These are phyloP conservation scores for Glonium stellatum DNA, from an alignment of 495 filamentous ascomycete species.

Conservation along the genomic window DNA sequence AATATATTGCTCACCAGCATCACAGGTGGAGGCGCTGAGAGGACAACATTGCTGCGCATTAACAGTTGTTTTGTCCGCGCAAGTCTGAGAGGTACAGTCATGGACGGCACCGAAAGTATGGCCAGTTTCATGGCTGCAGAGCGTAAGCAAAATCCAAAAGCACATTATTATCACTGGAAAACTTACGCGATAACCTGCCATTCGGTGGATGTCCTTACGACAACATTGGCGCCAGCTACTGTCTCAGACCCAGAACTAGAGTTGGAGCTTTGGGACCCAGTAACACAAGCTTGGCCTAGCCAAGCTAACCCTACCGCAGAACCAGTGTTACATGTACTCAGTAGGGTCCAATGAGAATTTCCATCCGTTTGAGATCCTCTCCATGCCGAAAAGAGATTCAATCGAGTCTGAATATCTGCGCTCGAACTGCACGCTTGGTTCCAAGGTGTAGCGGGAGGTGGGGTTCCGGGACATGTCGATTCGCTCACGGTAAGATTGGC, in stretches of 20 bases:
- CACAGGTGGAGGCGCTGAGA: slow-evolving; percentile 57
- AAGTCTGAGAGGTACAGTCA: slow-evolving; percentile 71
- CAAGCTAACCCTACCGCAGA: slow-evolving; percentile 89
- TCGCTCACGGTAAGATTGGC: slow-evolving; percentile 74
- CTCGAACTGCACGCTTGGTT: slow-evolving; percentile 63
- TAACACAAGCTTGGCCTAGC: slow-evolving; percentile 80
- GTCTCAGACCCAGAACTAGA: slow-evolving; percentile 50
- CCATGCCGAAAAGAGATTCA: slow-evolving; percentile 88
- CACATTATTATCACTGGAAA: not conserved
- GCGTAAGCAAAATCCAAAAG: not conserved
- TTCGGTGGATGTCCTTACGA: slow-evolving; percentile 72
- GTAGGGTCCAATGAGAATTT: slow-evolving; percentile 89
- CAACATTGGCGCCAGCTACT: slow-evolving; percentile 81
- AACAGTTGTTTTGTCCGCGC: slow-evolving; percentile 52
- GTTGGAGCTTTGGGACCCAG: slow-evolving; percentile 37
- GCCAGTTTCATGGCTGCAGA: slow-evolving; percentile 66
- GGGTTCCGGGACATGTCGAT: slow-evolving; percentile 56
- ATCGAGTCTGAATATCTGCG: slow-evolving; percentile 64
- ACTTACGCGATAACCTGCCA: slow-evolving; percentile 86
- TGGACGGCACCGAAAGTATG: slow-evolving; percentile 96
- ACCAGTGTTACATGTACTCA: slow-evolving; percentile 78
- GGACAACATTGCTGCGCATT: slow-evolving; percentile 81
- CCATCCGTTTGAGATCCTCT: slow-evolving; percentile 62
- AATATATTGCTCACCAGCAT: slow-evolving; percentile 72
- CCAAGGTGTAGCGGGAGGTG: slow-evolving; percentile 64